Evolutionary conservation across 2,329 filamentous ascomycete species (phyloP).

Genomic region (Trichoderma sp.): DNA sequence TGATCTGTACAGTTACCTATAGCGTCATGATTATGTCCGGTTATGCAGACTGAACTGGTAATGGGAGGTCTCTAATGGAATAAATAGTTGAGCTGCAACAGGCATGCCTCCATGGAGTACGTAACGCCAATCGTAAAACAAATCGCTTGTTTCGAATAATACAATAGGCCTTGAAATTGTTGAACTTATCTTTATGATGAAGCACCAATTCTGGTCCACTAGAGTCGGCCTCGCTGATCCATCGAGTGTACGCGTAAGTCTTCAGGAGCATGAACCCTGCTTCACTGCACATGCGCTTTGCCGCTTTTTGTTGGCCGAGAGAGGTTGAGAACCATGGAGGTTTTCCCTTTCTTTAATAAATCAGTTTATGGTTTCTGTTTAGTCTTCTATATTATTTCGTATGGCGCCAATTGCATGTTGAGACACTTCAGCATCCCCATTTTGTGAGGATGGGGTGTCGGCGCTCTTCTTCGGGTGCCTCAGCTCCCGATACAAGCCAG

Average conservation of each 20-base stretch:
- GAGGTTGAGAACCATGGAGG: neutral
- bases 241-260: neutral
- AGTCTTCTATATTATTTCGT: neutral
- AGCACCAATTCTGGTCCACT: neutral
- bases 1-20: no score
- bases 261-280: neutral
- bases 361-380: neutral
- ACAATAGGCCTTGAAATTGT: neutral
- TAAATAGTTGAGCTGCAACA: no score
- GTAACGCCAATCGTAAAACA: no score
- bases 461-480: conserved; percentile 18
- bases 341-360: neutral
- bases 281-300: neutral
- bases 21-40: no score
- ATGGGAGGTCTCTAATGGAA: no score
- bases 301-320: neutral
- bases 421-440: conserved; percentile 28
- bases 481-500: conserved; percentile 16
- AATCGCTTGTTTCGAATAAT: no score
- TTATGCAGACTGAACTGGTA: no score
- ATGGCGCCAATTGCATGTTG: neutral
- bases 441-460: conserved; percentile 29
- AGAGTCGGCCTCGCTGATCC: no score
- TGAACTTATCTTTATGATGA: no score
- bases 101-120: no score